Evolutionary conservation across 306 rosid species (phyloP).

Genomic region (Casuarina equisetifolia): DNA sequence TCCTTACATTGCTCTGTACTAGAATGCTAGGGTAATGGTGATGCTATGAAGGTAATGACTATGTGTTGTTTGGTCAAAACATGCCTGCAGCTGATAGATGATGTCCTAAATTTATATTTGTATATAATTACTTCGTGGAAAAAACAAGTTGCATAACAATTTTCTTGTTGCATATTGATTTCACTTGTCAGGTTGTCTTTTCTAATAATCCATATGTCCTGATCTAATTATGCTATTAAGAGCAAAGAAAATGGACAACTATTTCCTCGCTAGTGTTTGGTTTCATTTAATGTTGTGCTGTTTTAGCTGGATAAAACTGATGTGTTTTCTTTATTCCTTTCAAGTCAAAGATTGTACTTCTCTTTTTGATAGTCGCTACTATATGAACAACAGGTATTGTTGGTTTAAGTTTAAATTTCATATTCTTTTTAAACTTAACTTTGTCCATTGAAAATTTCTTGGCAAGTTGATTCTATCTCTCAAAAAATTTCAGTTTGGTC

Average conservation of each 20-base stretch:
- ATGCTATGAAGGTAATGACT: background rate
- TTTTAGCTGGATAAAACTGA: background rate
- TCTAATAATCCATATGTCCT: background rate
- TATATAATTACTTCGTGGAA: background rate
- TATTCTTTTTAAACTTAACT: background rate
- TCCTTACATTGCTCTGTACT: background rate
- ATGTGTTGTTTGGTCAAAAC: background rate
- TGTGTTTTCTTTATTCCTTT: background rate
- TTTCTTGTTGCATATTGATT: background rate
- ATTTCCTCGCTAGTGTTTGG: background rate
- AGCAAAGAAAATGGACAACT: background rate
- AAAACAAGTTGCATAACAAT: background rate
- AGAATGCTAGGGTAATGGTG: background rate
- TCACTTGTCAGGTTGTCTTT: background rate
- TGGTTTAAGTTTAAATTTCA: background rate
- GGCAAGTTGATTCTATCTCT: background rate
- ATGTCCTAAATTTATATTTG: background rate
- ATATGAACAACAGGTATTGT: background rate
- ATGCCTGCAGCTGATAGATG: background rate
- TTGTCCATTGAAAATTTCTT: background rate
- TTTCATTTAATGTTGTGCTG: background rate
- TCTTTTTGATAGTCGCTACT: background rate
- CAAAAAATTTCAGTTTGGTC: background rate
- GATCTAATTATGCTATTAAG: background rate
- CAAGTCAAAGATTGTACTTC: background rate